These are phyloP conservation scores for Silene vulgaris DNA, from an alignment of 179 eudicot genomes.

Conservation along the genomic window DNA sequence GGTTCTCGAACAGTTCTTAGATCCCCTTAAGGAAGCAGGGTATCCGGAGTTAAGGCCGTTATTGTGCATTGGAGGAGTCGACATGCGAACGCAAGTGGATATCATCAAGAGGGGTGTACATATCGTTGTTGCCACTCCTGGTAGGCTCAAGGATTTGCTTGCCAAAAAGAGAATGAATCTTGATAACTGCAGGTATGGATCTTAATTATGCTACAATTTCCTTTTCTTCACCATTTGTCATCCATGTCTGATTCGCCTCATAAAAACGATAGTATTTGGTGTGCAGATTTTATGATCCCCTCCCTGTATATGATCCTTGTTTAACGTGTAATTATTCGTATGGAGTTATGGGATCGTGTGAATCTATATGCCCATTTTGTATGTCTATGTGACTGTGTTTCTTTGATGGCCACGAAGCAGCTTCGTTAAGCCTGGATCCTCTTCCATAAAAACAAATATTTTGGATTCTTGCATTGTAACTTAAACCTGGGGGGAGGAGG, in stretches of 20 bases:
- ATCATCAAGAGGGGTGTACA: conserved; percentile 82
- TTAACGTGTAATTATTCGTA: background rate
- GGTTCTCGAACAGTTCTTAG: conserved; percentile 69
- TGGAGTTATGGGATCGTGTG: background rate
- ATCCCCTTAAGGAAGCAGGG: conserved; percentile 49
- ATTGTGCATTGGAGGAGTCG: conserved; percentile 91
- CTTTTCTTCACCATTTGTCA: background rate
- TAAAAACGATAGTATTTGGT: background rate
- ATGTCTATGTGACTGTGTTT: background rate
- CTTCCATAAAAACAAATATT: too few species aligned
- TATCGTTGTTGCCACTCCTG: conserved; percentile 94
- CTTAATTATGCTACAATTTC: background rate
- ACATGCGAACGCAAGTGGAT: conserved; percentile 72
- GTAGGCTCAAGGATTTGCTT: conserved; percentile 82
- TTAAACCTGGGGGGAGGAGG: too few species aligned
- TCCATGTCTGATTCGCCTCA: background rate
- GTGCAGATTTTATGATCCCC: background rate
- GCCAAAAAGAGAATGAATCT: conserved; percentile 89
- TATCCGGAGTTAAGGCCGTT: conserved; percentile 74
- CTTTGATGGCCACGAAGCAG: too few species aligned
- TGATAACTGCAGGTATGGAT: conserved; percentile 62
- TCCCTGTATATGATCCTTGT: background rate
- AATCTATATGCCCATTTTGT: background rate
- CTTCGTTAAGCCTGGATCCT: background rate
- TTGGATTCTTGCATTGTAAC: too few species aligned